Evolutionary conservation across 768 basidiomycete species (phyloP), one percentile per base, ranked within the genome.

Genomic region (Pleurotus ostreatus): DNA sequence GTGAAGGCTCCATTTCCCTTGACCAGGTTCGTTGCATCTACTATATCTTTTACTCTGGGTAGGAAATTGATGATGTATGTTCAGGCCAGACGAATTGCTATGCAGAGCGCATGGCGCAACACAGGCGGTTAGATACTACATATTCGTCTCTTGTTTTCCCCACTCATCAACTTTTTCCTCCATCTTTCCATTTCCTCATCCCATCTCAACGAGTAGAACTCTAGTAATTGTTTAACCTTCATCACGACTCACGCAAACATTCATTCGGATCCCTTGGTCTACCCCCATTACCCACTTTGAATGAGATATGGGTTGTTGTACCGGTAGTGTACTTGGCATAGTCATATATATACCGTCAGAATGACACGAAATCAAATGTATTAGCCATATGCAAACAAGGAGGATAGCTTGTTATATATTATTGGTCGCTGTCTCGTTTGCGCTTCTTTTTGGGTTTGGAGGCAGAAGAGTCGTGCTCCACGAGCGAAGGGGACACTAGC

Each of bases 21-120:
- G 96, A 98, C 61, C 96, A 98, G 82, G 94, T 93, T 62, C 23
- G 78, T 69, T 30, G 45, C 37, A 56, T 46, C 16, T 22, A 8
- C 11, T 34, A 9, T 34, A 9, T 8, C 37, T 8, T 47, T 41
- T 9, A 37, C 53, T 18, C 34, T 20, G 25, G 25, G 57, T 16
- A 30, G 23, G 55, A 39, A 61, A 49, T 3, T 40, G 53, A 43
- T 63, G 22, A 46, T 58, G 37, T 53, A 38, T 55, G n/a, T 39
- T 25, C 58, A 92, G 88, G 91, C 91, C 4, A 81, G 84, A 60
- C 84, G 91, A 46, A 94, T 94, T 61, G 84, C 91, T 15, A 81
- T 94, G 84, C 92, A 93, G 69, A 93, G 92, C 60, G 92, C 91
- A 43, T 94, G 92, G 91, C 82, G 91, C 67, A 78, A 86, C 63